Conservation (phyloP, 1,284 basidiomycete genomes). For the Tilletia setariae region DNA sequence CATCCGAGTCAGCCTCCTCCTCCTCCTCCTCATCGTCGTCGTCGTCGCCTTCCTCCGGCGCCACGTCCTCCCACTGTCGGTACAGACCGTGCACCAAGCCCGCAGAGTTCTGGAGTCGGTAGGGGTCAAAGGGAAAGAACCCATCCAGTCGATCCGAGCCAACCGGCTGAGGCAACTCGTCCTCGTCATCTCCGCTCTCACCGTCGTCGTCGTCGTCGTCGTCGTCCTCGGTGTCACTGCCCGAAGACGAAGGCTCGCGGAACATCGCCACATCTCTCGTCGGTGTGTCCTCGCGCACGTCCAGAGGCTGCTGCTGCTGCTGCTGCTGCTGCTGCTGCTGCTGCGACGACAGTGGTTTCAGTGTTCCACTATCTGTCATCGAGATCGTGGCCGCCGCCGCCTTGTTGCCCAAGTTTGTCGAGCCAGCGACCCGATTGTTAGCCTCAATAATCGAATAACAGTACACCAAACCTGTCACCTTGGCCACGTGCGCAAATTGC, state of each 20-base stretch:
- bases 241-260: not conserved
- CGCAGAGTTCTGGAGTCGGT: slow-evolving; percentile 68
- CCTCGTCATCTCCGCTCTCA: not conserved
- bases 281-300: not conserved
- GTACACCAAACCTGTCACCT: slow-evolving; percentile 86
- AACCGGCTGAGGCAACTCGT: not conserved
- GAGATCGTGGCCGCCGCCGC: slow-evolving; percentile 3
- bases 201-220: not conserved
- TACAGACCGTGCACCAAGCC: slow-evolving; percentile 60
- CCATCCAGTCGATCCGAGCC: slow-evolving; percentile 64
- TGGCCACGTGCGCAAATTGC: slow-evolving; percentile 92
- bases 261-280: not conserved
- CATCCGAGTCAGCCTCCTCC: slow-evolving; percentile 43
- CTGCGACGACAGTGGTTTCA: not conserved
- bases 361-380: slow-evolving; percentile 9
- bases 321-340: not conserved
- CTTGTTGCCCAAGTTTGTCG: not conserved
- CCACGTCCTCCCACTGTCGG: slow-evolving; percentile 61
- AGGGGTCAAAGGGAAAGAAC: slow-evolving; percentile 99
- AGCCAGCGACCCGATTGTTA: slow-evolving; percentile 58
- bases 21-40: slow-evolving; percentile 35
- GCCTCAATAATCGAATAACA: slow-evolving; percentile 89
- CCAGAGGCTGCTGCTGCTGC: no score
- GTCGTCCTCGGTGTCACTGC: not conserved
- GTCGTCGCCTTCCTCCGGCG: slow-evolving; percentile 35